Conservation (phyloP, 2,329 filamentous ascomycete genomes). For the Exophiala mesophila region DNA sequence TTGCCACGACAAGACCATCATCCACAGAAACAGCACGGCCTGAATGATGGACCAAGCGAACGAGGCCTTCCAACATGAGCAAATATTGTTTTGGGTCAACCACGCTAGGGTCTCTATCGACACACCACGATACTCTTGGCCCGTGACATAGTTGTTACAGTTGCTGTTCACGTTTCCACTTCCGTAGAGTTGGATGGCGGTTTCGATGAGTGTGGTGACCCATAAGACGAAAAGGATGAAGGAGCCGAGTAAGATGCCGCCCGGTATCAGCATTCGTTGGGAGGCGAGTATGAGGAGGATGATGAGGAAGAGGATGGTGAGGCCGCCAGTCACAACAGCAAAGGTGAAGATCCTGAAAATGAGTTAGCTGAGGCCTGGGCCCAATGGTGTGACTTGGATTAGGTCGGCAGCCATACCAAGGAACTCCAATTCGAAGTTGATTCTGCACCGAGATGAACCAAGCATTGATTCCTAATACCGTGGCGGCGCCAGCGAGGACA, state of each 20-base stretch:
- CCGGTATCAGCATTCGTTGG: slow-evolving; percentile 54
- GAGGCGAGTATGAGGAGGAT: slow-evolving; percentile 54
- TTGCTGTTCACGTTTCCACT: slow-evolving; percentile 54
- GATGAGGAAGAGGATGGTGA: slow-evolving; percentile 56
- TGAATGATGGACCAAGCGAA: slow-evolving; percentile 62
- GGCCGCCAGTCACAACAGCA: slow-evolving; percentile 53
- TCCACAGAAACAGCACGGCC: slow-evolving; percentile 60
- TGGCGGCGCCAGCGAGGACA: slow-evolving; percentile 54
- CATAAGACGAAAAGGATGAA: slow-evolving; percentile 60
- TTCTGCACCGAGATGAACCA: slow-evolving; percentile 57
- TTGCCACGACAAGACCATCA: slow-evolving; percentile 59
- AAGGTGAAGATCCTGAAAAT: slow-evolving; percentile 58
- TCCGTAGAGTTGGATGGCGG: slow-evolving; percentile 58
- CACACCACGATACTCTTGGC: slow-evolving; percentile 43
- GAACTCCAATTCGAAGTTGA: slow-evolving; percentile 51
- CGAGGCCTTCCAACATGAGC: slow-evolving; percentile 58
- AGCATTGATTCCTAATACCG: slow-evolving; percentile 56
- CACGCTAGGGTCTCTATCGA: slow-evolving; percentile 55
- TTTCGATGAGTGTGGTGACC: slow-evolving; percentile 59
- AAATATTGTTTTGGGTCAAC: slow-evolving; percentile 59
- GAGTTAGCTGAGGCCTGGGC: too few relatives aligned
- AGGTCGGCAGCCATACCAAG: slow-evolving; percentile 52
- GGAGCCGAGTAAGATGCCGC: slow-evolving; percentile 54
- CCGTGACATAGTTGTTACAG: slow-evolving; percentile 54
- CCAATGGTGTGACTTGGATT: neutral